phyloP scores from a whole-genome alignment of 2,329 filamentous ascomycete genomes.

The Aspergillus quadrilineatus region DNA sequence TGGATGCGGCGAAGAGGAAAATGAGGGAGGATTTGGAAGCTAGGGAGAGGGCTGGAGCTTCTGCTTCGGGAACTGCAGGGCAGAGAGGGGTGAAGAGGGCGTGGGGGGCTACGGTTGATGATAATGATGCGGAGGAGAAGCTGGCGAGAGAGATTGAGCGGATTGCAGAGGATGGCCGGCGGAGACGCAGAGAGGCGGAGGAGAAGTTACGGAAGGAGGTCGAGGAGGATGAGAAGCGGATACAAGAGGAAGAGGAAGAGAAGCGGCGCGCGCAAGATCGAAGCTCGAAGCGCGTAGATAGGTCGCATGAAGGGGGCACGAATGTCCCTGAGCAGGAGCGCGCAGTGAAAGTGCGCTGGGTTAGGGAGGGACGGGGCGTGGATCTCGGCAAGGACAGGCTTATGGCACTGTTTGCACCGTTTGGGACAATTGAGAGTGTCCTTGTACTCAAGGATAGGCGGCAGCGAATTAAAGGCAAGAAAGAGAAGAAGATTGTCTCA shows the following conservation, averaged over 20 bases:
- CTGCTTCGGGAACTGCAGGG: conserved; percentile 34
- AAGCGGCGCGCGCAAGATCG: conserved; percentile 39
- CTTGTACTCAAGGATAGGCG: conserved; percentile 59
- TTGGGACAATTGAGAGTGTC: conserved; percentile 58
- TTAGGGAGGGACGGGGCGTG: conserved; percentile 47
- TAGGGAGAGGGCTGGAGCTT: conserved; percentile 59
- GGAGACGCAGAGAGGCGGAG: conserved; percentile 51
- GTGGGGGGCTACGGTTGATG: conserved; percentile 39
- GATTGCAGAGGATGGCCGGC: conserved; percentile 55
- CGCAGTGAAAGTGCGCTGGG: conserved; percentile 58
- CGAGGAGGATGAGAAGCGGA: conserved; percentile 39
- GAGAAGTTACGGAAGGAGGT: conserved; percentile 47
- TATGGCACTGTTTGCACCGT: conserved; percentile 49
- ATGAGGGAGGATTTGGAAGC: conserved; percentile 86
- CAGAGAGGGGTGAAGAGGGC: conserved; percentile 59
- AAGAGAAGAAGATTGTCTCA: conserved; percentile 53
- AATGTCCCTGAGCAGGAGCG: conserved; percentile 56
- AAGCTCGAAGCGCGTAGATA: conserved; percentile 33
- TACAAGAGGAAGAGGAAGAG: conserved; percentile 46
- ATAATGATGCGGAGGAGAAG: conserved; percentile 49
- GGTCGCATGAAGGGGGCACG: conserved; percentile 38
- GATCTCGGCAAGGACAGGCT: conserved; percentile 51
- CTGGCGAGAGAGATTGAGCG: conserved; percentile 54
- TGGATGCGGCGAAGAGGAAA: conserved; percentile 69
- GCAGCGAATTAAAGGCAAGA: conserved; percentile 48